Conservation (phyloP, 805 yeast genomes). For the Geotrichum ghanense region DNA sequence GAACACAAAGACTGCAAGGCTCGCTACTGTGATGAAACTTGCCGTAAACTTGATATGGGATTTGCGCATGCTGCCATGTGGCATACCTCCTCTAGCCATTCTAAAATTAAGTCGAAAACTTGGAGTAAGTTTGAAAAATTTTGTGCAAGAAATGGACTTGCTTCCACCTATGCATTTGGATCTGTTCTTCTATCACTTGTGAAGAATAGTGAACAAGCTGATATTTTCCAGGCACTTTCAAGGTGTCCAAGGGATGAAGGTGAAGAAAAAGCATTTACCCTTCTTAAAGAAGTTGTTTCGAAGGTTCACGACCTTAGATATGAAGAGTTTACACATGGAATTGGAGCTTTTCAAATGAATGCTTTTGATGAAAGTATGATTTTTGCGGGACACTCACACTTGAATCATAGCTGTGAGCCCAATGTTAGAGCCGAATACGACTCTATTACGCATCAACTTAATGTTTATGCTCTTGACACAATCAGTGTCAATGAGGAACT, state of each 20-base stretch:
- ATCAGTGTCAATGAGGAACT: conserved; percentile 59
- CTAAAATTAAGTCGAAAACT: conserved; percentile 21
- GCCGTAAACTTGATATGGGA: conserved; percentile 40
- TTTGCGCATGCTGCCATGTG: conserved; percentile 43
- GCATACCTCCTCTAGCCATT: conserved; percentile 35
- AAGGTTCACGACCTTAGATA: conserved; percentile 27
- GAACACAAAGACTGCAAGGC: conserved; percentile 56
- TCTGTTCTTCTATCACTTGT: conserved; percentile 38
- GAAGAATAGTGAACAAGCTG: conserved; percentile 29
- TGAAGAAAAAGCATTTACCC: conserved; percentile 37
- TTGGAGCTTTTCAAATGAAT: conserved; percentile 69
- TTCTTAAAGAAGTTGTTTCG: conserved; percentile 38
- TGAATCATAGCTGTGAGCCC: conserved; percentile 71
- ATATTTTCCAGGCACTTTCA: conserved; percentile 55
- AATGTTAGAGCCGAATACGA: conserved; percentile 44
- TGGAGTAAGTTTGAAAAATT: conserved; percentile 49
- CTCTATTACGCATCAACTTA: conserved; percentile 42
- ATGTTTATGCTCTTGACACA: conserved; percentile 45
- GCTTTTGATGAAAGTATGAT: conserved; percentile 49
- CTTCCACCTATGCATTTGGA: conserved; percentile 55
- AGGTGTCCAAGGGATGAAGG: conserved; percentile 56
- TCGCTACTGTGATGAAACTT: conserved; percentile 57
- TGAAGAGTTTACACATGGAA: conserved; percentile 44
- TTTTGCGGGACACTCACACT: conserved; percentile 51
- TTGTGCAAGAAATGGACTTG: conserved; percentile 56